phyloP scores from a whole-genome alignment of 2,329 filamentous ascomycete genomes.

The Aureobasidium sp. region DNA sequence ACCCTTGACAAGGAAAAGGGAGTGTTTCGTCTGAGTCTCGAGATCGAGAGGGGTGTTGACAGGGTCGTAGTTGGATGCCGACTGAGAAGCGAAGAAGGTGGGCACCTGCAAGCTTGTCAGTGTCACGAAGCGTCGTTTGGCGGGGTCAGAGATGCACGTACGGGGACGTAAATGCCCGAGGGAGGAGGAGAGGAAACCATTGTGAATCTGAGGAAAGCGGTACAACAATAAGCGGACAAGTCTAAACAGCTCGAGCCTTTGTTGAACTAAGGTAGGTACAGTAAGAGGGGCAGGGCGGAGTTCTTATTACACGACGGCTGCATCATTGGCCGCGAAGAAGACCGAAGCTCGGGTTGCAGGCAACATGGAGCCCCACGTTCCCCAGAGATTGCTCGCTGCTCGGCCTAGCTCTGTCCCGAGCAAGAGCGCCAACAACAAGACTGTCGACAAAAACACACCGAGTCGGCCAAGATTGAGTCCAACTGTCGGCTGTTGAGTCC shows the following conservation, averaged over 20 bases:
- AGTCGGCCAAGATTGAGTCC: background rate
- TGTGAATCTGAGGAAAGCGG: background rate
- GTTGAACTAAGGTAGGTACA: background rate
- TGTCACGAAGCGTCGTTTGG: background rate
- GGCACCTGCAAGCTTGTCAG: slow-evolving; percentile 34
- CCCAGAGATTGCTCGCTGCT: background rate
- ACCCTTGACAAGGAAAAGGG: slow-evolving; percentile 50
- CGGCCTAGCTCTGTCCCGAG: background rate
- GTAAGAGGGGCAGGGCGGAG: background rate
- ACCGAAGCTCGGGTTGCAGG: background rate
- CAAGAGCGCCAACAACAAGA: background rate
- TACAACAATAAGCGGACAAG: background rate
- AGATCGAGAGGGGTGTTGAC: slow-evolving; percentile 48
- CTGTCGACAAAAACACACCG: background rate
- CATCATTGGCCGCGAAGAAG: background rate
- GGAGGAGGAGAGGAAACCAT: slow-evolving; percentile 35
- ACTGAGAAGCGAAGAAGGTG: slow-evolving; percentile 53
- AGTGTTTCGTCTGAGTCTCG: slow-evolving; percentile 49
- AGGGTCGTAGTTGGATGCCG: slow-evolving; percentile 34
- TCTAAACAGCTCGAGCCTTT: background rate
- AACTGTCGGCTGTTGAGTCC: slow-evolving; percentile 1
- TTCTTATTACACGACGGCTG: background rate
- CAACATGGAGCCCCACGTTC: background rate
- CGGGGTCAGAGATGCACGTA: slow-evolving; percentile 2
- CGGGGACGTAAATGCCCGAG: slow-evolving; percentile 48